These are phyloP conservation scores for Acanthamoeba healyi DNA, from an alignment of 208 protist genomes.

Conservation along the genomic window DNA sequence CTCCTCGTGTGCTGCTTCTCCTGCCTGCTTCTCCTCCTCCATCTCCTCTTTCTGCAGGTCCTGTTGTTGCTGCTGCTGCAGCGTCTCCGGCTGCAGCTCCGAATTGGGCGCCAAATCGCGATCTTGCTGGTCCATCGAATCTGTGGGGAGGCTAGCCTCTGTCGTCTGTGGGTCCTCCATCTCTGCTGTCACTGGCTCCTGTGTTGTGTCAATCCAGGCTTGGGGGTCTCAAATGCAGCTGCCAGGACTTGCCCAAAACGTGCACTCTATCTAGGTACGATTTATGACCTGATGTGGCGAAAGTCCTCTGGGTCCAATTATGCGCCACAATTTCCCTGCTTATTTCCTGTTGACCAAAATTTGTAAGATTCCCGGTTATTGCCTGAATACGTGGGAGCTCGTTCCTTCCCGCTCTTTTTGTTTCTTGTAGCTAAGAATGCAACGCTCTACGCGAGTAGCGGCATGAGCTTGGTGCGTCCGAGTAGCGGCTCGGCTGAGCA, in stretches of 20 bases:
- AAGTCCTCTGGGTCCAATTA: too few species aligned
- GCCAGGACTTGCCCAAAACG: background rate
- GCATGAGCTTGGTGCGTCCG: too few species aligned
- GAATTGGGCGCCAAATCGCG: background rate
- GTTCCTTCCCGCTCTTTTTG: too few species aligned
- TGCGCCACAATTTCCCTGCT: too few species aligned
- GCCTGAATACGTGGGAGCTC: too few species aligned
- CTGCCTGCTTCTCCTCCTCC: background rate
- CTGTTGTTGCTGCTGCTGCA: background rate
- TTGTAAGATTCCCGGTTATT: too few species aligned
- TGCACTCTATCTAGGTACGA: background rate
- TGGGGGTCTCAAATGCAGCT: background rate
- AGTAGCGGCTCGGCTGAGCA: too few species aligned
- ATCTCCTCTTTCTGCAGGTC: background rate
- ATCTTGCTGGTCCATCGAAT: background rate
- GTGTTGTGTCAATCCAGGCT: too few species aligned
- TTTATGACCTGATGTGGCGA: too few species aligned
- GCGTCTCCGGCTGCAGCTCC: background rate
- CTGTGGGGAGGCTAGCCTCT: background rate
- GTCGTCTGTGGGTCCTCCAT: background rate
- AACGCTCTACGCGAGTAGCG: too few species aligned
- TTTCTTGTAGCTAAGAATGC: too few species aligned
- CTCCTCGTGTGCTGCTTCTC: background rate
- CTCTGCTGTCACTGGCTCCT: background rate
- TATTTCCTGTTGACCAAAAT: too few species aligned